Conservation (phyloP, 805 yeast species). For the Kazachstania martiniae region DNA sequence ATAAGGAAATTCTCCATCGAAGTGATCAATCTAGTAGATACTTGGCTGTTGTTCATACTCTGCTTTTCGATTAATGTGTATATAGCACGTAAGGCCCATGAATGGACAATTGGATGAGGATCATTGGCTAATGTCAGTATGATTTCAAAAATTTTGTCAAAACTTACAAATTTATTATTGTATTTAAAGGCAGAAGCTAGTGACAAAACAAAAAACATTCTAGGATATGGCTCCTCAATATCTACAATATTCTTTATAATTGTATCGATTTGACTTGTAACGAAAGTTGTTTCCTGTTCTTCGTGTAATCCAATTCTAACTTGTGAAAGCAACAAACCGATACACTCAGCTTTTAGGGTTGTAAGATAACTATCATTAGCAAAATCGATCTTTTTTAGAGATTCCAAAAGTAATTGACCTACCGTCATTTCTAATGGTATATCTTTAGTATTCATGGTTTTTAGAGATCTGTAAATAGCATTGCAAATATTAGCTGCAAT, state of each 20-base stretch:
- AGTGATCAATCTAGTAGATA: slow-evolving; percentile 35
- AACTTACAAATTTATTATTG: slow-evolving; percentile 29
- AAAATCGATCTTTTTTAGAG: slow-evolving; percentile 34
- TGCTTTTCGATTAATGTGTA: slow-evolving; percentile 46
- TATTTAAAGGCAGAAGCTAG: slow-evolving; percentile 38
- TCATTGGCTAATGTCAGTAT: slow-evolving; percentile 53
- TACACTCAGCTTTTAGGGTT: slow-evolving; percentile 41
- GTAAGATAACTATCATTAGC: slow-evolving; percentile 34
- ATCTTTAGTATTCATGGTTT: slow-evolving; percentile 14
- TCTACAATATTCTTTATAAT: slow-evolving; percentile 56
- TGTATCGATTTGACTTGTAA: slow-evolving; percentile 36
- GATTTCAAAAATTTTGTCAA: slow-evolving; percentile 42
- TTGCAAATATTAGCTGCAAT: slow-evolving; percentile 50
- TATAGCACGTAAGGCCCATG: slow-evolving; percentile 56
- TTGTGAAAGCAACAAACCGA: slow-evolving; percentile 40
- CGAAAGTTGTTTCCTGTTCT: slow-evolving; percentile 6
- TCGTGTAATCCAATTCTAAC: slow-evolving; percentile 14
- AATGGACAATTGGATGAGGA: slow-evolving; percentile 78
- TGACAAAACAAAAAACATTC: slow-evolving; percentile 47
- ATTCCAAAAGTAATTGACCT: slow-evolving; percentile 38
- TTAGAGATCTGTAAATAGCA: slow-evolving; percentile 46
- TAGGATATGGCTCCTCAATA: slow-evolving; percentile 49
- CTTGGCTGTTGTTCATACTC: slow-evolving; percentile 33
- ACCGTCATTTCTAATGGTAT: slow-evolving; percentile 29
- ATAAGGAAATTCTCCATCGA: slow-evolving; percentile 31